Percentiles rank a stretch among this genome's conserved stretches.
phyloP scores from a whole-genome alignment of 768 basidiomycete species.

The Fibroporia radiculosa region DNA sequence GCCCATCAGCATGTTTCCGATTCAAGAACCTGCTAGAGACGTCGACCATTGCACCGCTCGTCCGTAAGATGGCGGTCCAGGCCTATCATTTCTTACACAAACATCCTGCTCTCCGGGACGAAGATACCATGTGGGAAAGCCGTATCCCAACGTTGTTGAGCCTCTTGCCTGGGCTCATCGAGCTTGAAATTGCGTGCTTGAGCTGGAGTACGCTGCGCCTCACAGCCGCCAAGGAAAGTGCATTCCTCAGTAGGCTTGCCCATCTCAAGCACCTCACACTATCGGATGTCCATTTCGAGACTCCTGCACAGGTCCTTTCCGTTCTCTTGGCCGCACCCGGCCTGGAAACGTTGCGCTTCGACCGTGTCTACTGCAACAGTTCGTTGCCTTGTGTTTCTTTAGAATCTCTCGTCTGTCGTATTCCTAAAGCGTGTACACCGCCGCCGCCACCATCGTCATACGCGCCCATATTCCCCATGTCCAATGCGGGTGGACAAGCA shows the following conservation, averaged over 20 bases:
- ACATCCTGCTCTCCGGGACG: neutral
- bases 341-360: constrained; percentile 6
- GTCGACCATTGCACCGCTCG: constrained; percentile 8
- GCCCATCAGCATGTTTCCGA: constrained; percentile 7
- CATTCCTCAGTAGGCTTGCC: constrained; percentile 3
- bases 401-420: neutral
- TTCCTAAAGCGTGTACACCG: neutral
- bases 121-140: constrained; percentile 6
- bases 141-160: constrained; percentile 9
- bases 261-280: constrained; percentile 8
- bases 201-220: constrained; percentile 9
- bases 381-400: too few species aligned
- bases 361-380: constrained; percentile 10
- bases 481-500: too few species aligned
- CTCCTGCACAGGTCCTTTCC: constrained; percentile 5
- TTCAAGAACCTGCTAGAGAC: constrained; percentile 13
- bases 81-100: constrained; percentile 6
- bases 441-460: neutral
- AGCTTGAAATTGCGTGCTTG: constrained; percentile 10
- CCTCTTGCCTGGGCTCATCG: constrained; percentile 2
- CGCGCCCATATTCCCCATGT: too few species aligned
- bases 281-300: constrained; percentile 13
- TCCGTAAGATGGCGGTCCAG: constrained; percentile 17
- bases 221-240: neutral
- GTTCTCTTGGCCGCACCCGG: constrained; percentile 9